These are phyloP conservation scores for Aspergillus quadricinctus DNA, from an alignment of 2,329 filamentous ascomycete genomes.

Conservation along the genomic window DNA sequence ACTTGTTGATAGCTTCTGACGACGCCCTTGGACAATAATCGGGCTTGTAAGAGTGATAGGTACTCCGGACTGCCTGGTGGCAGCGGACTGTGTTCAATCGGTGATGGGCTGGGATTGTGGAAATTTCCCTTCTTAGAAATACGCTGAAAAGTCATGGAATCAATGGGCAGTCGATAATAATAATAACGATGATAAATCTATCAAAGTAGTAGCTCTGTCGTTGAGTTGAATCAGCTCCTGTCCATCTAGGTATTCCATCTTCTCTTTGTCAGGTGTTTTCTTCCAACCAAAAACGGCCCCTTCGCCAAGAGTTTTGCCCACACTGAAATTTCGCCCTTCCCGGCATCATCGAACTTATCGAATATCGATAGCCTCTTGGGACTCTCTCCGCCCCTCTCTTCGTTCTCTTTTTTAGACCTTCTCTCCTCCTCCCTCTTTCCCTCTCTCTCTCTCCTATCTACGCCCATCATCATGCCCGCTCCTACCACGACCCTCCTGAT, in stretches of 20 bases:
- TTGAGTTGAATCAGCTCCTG: not conserved
- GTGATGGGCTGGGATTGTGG: not conserved
- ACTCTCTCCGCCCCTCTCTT: conserved; percentile 1
- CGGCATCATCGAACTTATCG: conserved; percentile 24
- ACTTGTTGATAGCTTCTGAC: not conserved
- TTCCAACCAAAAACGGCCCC: not conserved
- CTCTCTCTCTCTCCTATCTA: conserved; percentile 1
- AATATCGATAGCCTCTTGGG: conserved; percentile 17
- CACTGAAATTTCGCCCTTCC: conserved; percentile 36
- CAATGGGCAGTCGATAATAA: not conserved
- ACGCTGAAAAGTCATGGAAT: not conserved
- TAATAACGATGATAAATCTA: not conserved
- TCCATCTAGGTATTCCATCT: not conserved
- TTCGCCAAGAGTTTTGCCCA: conserved; percentile 39
- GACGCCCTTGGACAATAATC: not conserved
- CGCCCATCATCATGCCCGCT: conserved; percentile 50
- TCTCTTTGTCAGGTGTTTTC: not conserved
- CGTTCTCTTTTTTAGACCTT: conserved; percentile 3
- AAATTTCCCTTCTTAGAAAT: not conserved
- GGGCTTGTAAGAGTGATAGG: not conserved
- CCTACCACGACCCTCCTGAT: conserved; percentile 64
- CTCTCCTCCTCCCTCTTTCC: not conserved
- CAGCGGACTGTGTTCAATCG: no score
- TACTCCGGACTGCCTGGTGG: no score
- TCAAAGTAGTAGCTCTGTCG: not conserved